Base-by-base conservation (phyloP, 805 yeast species). In the Jamesozyma lodderae region DNA sequence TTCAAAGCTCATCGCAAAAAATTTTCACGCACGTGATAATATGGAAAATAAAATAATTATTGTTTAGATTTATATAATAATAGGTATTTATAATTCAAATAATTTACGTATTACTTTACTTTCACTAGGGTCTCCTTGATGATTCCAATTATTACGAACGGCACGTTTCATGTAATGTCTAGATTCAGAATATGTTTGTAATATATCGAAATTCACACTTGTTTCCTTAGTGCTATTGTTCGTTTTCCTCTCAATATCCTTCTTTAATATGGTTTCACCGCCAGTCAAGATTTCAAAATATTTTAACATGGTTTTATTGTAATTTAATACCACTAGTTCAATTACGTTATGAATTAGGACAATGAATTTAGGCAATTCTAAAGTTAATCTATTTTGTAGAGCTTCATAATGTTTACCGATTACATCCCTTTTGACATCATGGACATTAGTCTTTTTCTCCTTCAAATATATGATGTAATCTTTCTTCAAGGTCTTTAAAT, bases 121-220 rank as follows among this genome's bases (percentile, higher is more conserved):
- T 8, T 49, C 43, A 11, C 48, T 41, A 3, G 52, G 48, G 31
- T 49, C 55, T 9, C 37, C 36, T 3, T 20, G 30, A 21, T 35
- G 41, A 11, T 30, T 33, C 61, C 53, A 62, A 24, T 43, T 53
- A 45, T 55, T 58, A 41, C 53, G 53, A 6, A 59, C 52, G 3
- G 58, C 52, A 20, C 52, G 44, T 34, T 52, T 60, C 2, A 59
- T 59, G 26, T 41, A 45, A 21, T 51, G 54, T 31, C 60, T 53
- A 6, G 66, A 47, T 2, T 47, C 36, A 0, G 62, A 51, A 41
- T 53, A 63, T 25, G 49, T 31, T 40, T 64, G 65, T 22, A 65
- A 45, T 11, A 66, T 61, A 40, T 65, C 69, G 37, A 62, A 59
- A 39, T 62, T 57, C 34, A 57, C 61, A 13, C 63, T 62, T 3